Base-by-base conservation (phyloP, 75 land plant genomes). In the Larix kaempferi region DNA sequence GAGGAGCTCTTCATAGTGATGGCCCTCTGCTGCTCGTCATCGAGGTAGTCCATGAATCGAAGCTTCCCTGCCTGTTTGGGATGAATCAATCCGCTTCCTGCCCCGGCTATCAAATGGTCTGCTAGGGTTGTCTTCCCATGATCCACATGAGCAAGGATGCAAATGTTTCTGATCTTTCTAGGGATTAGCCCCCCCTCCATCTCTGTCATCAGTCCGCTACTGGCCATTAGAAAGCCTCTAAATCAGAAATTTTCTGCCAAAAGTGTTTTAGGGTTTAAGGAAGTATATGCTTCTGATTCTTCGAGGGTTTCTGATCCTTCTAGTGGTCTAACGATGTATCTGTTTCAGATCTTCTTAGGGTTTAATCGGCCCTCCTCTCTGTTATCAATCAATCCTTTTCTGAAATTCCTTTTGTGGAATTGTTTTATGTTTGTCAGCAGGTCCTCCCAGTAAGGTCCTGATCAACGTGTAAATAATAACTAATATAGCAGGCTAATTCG, bases 1-100 rank as follows among this genome's bases (percentile, higher is more conserved):
- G 95, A 94, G 4, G 99, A 90, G 76, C 98, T 94, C 86, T 96
- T 96, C 98, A 96, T 96, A 0, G 99, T 96, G 64, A 96, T 95
- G 13, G 95, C 99, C 5, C 99, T 86, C 67, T 90, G 79, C 77
- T 92, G 98, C 84, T 96, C 99, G 16, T 96, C 99, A 52, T 94
- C 98, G 6, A 91, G 77, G 67, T 80, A 92, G 72, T 96, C 99
- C 87, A 94, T 81, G 78, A 84, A 92, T 57, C 99, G 74, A 15
- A 96, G 75, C 75, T 80, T 80, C 21, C 99, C 99, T 14, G 99
- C 99, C 37, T 85, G 90, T 74, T 89, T 86, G 6, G 90, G 90
- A 67, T 92, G 93, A 26, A 96, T 74, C 71, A 96, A 66, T 29
- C 93, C 93, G 44, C 87, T 91, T 22, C 91, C 94, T 29, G 85